Conservation (phyloP, 768 basidiomycete genomes). For the Mycena leptocephala region DNA sequence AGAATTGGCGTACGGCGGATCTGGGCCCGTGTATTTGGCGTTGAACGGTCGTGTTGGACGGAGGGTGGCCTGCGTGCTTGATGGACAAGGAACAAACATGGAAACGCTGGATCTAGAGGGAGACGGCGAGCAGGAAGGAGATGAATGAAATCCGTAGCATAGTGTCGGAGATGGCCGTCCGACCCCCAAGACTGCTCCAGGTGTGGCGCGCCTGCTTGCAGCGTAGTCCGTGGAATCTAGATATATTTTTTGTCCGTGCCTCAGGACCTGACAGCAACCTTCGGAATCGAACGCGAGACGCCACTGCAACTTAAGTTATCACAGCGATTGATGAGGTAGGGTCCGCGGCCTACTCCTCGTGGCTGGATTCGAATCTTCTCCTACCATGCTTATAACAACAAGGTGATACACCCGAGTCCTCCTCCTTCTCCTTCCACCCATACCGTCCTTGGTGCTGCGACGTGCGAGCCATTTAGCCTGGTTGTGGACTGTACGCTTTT, state of each 20-base stretch:
- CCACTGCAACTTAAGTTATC: conserved; percentile 65
- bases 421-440: conserved; percentile 47
- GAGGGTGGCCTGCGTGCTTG: conserved; percentile 83
- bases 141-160: conserved; percentile 42
- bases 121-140: conserved; percentile 65
- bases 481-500: neutral
- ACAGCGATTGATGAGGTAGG: conserved; percentile 52
- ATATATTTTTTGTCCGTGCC: conserved; percentile 30
- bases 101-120: conserved; percentile 88
- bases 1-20: conserved; percentile 66
- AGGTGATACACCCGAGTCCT: conserved; percentile 4
- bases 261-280: conserved; percentile 45
- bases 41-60: conserved; percentile 85
- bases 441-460: neutral
- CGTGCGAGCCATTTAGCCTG: neutral
- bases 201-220: conserved; percentile 28
- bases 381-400: conserved; percentile 56
- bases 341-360: conserved; percentile 71
- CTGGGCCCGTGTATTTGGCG: conserved; percentile 72
- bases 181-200: neutral
- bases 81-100: conserved; percentile 72
- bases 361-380: conserved; percentile 75
- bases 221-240: conserved; percentile 27
- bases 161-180: conserved; percentile 26
- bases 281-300: conserved; percentile 55